Conservation (phyloP, 2,329 filamentous ascomycete genomes). For the Gliomastix tumulicola region DNA sequence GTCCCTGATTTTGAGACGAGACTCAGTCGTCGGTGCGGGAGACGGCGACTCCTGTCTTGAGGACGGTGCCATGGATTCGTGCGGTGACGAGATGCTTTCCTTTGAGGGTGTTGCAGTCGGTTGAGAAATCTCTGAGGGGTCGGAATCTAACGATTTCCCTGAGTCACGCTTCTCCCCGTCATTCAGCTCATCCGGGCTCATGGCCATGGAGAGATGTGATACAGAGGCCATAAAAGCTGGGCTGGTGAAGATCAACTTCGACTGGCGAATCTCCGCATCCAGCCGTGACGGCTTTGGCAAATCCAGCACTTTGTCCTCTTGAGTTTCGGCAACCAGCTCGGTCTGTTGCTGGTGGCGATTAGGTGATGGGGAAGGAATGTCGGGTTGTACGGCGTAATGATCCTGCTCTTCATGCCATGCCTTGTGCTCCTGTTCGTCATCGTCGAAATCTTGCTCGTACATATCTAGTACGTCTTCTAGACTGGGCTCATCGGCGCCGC, state of each 20-base stretch:
- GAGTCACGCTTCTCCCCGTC: conserved; percentile 39
- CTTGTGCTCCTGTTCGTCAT: conserved; percentile 27
- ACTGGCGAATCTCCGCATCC: conserved; percentile 29
- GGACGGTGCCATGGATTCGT: not conserved
- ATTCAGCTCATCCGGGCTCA: conserved; percentile 11
- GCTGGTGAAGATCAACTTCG: conserved; percentile 30
- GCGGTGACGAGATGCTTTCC: too few relatives aligned
- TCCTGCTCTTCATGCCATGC: not conserved
- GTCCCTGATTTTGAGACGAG: too few relatives aligned
- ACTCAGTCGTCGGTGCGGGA: not conserved
- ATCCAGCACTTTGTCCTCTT: conserved; percentile 7
- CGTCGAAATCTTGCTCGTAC: conserved; percentile 56
- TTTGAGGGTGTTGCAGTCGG: not conserved
- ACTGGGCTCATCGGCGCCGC: conserved; percentile 48
- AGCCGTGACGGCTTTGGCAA: conserved; percentile 13
- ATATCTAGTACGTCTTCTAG: conserved; percentile 65
- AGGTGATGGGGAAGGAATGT: not conserved
- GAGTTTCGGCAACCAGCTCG: conserved; percentile 1
- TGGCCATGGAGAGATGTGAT: conserved; percentile 20
- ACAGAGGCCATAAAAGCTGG: conserved; percentile 30
- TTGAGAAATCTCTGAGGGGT: conserved; percentile 7
- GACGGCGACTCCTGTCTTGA: conserved; percentile 1
- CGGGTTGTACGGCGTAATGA: too few relatives aligned
- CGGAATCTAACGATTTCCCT: conserved; percentile 37
- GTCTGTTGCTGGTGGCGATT: not conserved